Base-by-base conservation (phyloP, 306 rosid species). In the Pterocarpus santalinus region DNA sequence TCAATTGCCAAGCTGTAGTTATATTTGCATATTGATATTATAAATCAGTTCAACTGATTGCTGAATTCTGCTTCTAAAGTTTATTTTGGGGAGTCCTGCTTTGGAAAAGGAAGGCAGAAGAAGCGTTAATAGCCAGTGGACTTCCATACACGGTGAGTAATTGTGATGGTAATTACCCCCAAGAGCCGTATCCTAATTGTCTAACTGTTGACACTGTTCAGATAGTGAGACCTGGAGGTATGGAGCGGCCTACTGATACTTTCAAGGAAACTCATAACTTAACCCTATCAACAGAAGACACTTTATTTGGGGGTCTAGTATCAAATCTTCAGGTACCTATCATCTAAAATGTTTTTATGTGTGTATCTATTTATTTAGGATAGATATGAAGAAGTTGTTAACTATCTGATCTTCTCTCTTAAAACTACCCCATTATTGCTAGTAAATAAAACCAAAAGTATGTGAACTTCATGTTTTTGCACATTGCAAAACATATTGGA, bases 161-260 rank as follows among this genome's bases (percentile, higher is more conserved):
- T 76, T 72, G 55, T 57, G 28, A 74, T 52, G 46, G 16, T 63
- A 65, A 75, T 62, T 72, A 71, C 75, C 39, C 63, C 22, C 2
- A 58, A 79, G 32, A n/a, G 35, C 36, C 4, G 32, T 17, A 30
- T 72, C 74, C 68, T 65, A 44, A 51, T 28, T 62, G 65, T 51
- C 77, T 66, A 14, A 35, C 53, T 71, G 75, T 75, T 68, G 38
- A 76, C 77, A 75, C 36, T 84, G 46, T 81, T 85, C 97, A 95
- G 99, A 93, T 95, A 78, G 98, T 95, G 87, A 91, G 99, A 85
- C 99, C 99, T 7, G 99, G 99, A 47, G 99, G 99, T 65, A 93
- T 95, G 99, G 99, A 95, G 84, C 83, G 99, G 72, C 99, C 99
- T 22, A 95, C 99, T n/a, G 99, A 95, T 85, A 75, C 98, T 46